Conservation (phyloP, 371 early-diverging fungal genomes). For the Mucor irregularis region DNA sequence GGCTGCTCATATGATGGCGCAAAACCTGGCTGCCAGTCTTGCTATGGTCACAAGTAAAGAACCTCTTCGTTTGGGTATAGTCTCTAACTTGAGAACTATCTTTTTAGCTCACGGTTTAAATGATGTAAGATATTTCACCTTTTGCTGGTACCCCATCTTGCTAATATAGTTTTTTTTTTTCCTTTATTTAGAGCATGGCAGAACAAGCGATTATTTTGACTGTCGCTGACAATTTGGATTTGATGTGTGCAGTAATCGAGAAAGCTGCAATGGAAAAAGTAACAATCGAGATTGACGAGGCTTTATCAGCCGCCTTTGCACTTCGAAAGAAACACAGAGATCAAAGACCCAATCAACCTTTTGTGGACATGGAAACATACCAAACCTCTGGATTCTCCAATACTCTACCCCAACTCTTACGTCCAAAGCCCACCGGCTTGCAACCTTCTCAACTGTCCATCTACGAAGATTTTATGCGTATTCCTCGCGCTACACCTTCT, state of each 20-base stretch:
- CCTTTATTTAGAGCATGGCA: conserved; percentile 51
- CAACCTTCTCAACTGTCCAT: conserved; percentile 73
- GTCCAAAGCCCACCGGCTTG: conserved; percentile 81
- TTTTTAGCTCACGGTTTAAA: conserved; percentile 80
- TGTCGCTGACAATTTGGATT: conserved; percentile 87
- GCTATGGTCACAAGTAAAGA: conserved; percentile 93
- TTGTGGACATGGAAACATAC: conserved; percentile 79
- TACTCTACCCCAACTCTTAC: conserved; percentile 79
- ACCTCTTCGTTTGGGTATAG: conserved; percentile 82
- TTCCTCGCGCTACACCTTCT: conserved; percentile 11
- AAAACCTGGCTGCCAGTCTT: conserved; percentile 74
- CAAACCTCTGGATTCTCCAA: conserved; percentile 71
- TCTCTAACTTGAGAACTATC: conserved; percentile 70
- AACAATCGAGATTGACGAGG: conserved; percentile 80
- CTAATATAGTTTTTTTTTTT: not conserved
- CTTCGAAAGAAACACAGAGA: conserved; percentile 87
- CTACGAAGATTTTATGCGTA: conserved; percentile 64
- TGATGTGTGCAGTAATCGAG: conserved; percentile 91
- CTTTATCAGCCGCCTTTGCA: conserved; percentile 63
- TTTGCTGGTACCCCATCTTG: not conserved
- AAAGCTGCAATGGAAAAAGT: conserved; percentile 92
- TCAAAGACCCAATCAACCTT: conserved; percentile 81
- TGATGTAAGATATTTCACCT: conserved; percentile 52
- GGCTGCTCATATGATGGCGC: conserved; percentile 93
- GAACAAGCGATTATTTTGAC: conserved; percentile 80